A percentile compares a stretch with the other conserved stretches of the same genome.
phyloP scores from a whole-genome alignment of 805 yeast genomes.

The Hermanozyma aechmeae region DNA sequence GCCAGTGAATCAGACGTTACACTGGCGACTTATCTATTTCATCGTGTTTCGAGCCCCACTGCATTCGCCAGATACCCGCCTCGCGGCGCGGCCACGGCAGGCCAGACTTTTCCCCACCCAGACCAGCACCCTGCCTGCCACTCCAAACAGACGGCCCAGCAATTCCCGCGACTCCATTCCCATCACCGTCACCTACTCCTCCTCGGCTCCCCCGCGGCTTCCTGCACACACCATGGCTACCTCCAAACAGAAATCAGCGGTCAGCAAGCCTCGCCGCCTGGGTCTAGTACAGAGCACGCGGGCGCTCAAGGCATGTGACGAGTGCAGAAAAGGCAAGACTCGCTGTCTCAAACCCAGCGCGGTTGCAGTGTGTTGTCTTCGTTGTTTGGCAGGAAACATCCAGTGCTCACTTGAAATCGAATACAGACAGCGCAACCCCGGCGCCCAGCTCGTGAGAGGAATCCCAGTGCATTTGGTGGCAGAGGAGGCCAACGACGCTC shows the following conservation, averaged over 20 bases:
- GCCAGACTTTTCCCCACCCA: slow-evolving; percentile 1
- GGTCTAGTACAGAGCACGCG: slow-evolving; percentile 17
- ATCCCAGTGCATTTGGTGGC: slow-evolving; percentile 8
- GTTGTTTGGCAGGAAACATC: slow-evolving; percentile 46
- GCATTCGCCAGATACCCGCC: too few relatives aligned
- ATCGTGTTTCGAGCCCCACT: too few relatives aligned
- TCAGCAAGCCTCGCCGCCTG: too few relatives aligned
- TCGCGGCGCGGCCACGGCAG: too few relatives aligned
- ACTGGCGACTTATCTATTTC: too few relatives aligned
- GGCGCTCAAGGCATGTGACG: slow-evolving; percentile 44
- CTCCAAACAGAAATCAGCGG: too few relatives aligned
- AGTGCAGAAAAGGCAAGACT: slow-evolving; percentile 50
- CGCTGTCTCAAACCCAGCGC: slow-evolving; percentile 50
- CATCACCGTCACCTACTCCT: background rate
- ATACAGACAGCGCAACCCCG: slow-evolving; percentile 6
- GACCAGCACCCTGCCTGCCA: background rate
- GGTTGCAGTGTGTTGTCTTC: slow-evolving; percentile 39
- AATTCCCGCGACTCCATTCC: background rate
- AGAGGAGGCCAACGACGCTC: background rate
- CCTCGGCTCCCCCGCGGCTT: background rate
- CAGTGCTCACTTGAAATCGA: slow-evolving; percentile 41
- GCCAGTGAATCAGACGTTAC: too few relatives aligned
- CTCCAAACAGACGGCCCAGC: background rate
- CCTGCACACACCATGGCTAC: background rate
- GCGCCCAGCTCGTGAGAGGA: slow-evolving; percentile 8